phyloP scores from a whole-genome alignment of 169 alveolate genomes.

The Cryptosporidium sp. region DNA sequence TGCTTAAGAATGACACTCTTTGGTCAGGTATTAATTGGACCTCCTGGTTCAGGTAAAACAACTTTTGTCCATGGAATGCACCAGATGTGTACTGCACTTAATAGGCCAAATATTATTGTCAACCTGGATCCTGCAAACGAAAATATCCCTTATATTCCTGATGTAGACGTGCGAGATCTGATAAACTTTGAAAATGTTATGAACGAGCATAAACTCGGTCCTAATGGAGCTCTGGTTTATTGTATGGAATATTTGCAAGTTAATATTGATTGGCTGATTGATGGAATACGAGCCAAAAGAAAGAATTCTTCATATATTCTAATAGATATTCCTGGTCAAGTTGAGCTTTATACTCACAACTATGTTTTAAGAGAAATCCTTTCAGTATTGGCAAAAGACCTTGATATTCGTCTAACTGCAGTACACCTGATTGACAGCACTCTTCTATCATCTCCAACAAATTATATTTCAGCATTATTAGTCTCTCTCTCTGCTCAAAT shows the following conservation, averaged over 20 bases:
- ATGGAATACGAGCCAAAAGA: slow-evolving; percentile 72
- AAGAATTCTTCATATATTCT: slow-evolving; percentile 87
- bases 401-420: slow-evolving; percentile 83
- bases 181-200: slow-evolving; percentile 89
- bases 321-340: slow-evolving; percentile 97
- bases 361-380: slow-evolving; percentile 88
- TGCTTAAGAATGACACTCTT: slow-evolving; percentile 77
- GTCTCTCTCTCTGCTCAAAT: slow-evolving; percentile 94
- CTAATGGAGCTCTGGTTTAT: slow-evolving; percentile 94
- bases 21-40: slow-evolving; percentile 94
- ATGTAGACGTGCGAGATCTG: slow-evolving; percentile 91
- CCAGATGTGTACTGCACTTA: slow-evolving; percentile 85
- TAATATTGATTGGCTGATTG: slow-evolving; percentile 93
- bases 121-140: slow-evolving; percentile 94
- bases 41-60: slow-evolving; percentile 96
- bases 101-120: slow-evolving; percentile 85
- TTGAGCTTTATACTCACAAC: slow-evolving; percentile 95
- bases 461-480: slow-evolving; percentile 92
- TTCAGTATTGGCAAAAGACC: slow-evolving; percentile 80
- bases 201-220: slow-evolving; percentile 91
- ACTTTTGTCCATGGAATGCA: slow-evolving; percentile 93
- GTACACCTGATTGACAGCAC: slow-evolving; percentile 93
- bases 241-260: slow-evolving; percentile 93
- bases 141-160: slow-evolving; percentile 85
- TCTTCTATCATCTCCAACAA: slow-evolving; percentile 74